These are phyloP conservation scores for Gnomoniopsis smithogilvyi DNA, from an alignment of 2,329 filamentous ascomycete genomes.

Conservation along the genomic window DNA sequence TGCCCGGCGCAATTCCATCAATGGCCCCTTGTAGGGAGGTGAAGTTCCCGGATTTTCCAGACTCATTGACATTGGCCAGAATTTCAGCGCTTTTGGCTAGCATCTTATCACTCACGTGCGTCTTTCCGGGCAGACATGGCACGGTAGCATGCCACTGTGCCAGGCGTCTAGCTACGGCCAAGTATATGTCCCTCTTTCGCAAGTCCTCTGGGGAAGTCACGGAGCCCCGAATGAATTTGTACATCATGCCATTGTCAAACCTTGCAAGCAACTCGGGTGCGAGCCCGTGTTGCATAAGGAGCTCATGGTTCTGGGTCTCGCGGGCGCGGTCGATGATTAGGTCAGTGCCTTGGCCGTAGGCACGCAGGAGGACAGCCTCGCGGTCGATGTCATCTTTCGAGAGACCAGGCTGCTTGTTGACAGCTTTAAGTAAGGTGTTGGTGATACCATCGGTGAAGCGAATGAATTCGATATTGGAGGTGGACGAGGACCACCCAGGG, in stretches of 20 bases:
- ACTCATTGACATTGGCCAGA: slow-evolving; percentile 22
- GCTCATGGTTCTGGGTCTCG: slow-evolving; percentile 74
- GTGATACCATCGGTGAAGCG: slow-evolving; percentile 98
- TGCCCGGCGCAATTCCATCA: slow-evolving; percentile 57
- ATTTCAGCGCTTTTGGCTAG: slow-evolving; percentile 19
- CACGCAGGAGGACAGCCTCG: slow-evolving; percentile 83
- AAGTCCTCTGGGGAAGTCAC: slow-evolving; percentile 81
- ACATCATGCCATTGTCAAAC: slow-evolving; percentile 95
- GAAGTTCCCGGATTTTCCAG: slow-evolving; percentile 29
- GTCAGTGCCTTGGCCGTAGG: slow-evolving; percentile 92
- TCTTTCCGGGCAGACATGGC: slow-evolving; percentile 48
- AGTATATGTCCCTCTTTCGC: slow-evolving; percentile 70
- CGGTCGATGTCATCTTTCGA: slow-evolving; percentile 75
- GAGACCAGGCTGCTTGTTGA: slow-evolving; percentile 64
- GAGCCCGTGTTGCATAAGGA: slow-evolving; percentile 78
- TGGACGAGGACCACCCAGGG: slow-evolving; percentile 68
- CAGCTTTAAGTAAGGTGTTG: slow-evolving; percentile 82
- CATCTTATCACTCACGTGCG: slow-evolving; percentile 33
- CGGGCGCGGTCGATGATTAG: slow-evolving; percentile 94
- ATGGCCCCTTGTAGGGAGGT: slow-evolving; percentile 40
- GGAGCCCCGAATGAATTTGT: slow-evolving; percentile 80
- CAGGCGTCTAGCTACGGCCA: slow-evolving; percentile 77
- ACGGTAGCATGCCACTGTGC: slow-evolving; percentile 88
- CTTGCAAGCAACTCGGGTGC: slow-evolving; percentile 85
- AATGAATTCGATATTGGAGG: slow-evolving; percentile 74